Evolutionary conservation across 1,284 basidiomycete species (phyloP), one percentile per base, ranked within the genome.

Genomic region (Fomitopsis betulina): DNA sequence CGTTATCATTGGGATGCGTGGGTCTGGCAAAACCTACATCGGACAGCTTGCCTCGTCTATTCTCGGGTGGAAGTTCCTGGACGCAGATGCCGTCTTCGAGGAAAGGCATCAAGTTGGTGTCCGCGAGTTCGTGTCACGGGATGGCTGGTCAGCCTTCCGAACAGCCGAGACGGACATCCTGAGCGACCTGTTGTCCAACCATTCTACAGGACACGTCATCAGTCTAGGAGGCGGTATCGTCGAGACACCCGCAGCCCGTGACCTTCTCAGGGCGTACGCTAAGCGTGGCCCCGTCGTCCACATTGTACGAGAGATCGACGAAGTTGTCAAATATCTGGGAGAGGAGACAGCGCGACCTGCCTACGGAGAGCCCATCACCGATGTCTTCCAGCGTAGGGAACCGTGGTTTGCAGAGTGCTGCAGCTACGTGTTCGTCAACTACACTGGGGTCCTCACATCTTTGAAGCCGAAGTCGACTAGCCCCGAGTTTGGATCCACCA

Each of bases 161-260:
- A 72, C 72, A 23, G 81, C 79, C 1, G 87, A 91, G 70, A 77
- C 79, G 0, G 76, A 78, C 35, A 74, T 84, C 38, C 77, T 95
- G 5, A 72, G 80, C 21, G 80, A 86, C 25, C 78, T 95, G 33
- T 75, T 94, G 15, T 69, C 73, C 27, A 75, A 80, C 21, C 79
- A 86, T 62, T 68, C 77, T 2, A 80, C 80, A 23, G 84, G 85
- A 2, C 84, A 93, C 70, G 80, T 97, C 55, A 84, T 97, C 68
- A 93, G 91, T 60, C 86, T 98, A n/a, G 96, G 97, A 12, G 97
- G 97, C 5, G 96, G 96, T 0, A 87, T 99, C 55, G 93, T 98
- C 45, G 97, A 99, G 75, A 92, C 87, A 0, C 80, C 86, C 6
- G 83, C 80, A 45, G 90, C 91, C 12, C 78, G 93, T 38, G 79